phyloP scores from a whole-genome alignment of 2,329 filamentous ascomycete genomes.

The Diaporthe sp. region DNA sequence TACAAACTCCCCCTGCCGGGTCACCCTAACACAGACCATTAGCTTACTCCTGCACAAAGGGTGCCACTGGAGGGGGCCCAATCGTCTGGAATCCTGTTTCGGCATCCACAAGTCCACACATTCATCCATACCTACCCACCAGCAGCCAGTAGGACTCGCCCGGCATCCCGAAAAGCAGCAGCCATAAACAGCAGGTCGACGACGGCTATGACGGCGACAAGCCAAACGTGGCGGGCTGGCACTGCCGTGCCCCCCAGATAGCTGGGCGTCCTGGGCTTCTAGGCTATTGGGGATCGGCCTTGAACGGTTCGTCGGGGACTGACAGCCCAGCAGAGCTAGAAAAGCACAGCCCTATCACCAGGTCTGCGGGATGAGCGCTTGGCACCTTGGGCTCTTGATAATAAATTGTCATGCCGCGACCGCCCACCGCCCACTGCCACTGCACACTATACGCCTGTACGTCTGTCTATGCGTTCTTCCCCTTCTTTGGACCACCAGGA shows the following conservation, averaged over 20 bases:
- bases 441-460: background rate
- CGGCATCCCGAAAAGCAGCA: background rate
- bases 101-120: constrained; percentile 3
- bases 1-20: background rate
- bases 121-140: background rate
- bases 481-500: background rate
- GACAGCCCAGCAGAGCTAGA: background rate
- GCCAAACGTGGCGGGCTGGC: constrained; percentile 5
- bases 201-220: constrained; percentile 19
- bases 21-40: constrained; percentile 8
- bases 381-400: background rate
- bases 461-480: background rate
- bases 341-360: constrained; percentile 19
- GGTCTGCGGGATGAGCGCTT: constrained; percentile 3
- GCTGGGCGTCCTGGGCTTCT: constrained; percentile 8
- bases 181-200: background rate
- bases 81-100: constrained; percentile 12
- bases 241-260: background rate
- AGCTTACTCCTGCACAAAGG: background rate
- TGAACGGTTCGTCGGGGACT: background rate
- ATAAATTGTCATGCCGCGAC: background rate
- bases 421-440: background rate
- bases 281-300: background rate
- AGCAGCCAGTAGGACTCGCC: background rate
- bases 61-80: background rate